Evolutionary conservation across 306 rosid species (phyloP), one percentile per base, ranked within the genome.

Genomic region (Corylus heterophylla): DNA sequence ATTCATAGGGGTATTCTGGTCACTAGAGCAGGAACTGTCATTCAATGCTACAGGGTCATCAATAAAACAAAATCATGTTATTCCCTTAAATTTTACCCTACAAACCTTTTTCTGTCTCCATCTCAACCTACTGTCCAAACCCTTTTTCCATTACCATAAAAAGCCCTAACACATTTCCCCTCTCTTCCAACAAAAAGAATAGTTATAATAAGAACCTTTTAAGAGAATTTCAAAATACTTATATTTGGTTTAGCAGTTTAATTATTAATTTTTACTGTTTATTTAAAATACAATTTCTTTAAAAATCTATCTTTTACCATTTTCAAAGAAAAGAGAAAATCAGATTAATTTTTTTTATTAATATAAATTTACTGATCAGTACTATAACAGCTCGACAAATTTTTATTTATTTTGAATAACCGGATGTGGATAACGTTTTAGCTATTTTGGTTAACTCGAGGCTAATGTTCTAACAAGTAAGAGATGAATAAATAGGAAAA

Each of bases 11-110:
- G 88, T 51, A 88, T 81, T 86, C n/a, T 39, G 58, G 97, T 83
- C 89, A 83, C 51, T 74, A 54, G 16, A 48, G 8, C 77, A 85
- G 82, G 90, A 91, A 87, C 88, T 85, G 95, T 87, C 94, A 89
- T 84, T 93, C 94, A 86, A 87, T 67, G 74, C 82, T 78, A 78
- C 88, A 76, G 82, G 77, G 88, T 39, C 4, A 35, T 35, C 44
- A 39, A 39, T 39, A 39, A 85, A 79, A 73, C 88, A 85, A 88
- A 85, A 91, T 85, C 90, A 91, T 91, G 92, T 82, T 84, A 74
- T 86, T 85, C 82, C 75, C 85, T 80, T 79, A 79, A 55, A 84
- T 87, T 85, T 89, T 79, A 71, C 83, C 74, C 79, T 77, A 73
- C 72, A 55, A 83, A 74, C 87, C 78, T 83, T 88, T 87, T 89